Conservation (phyloP, 768 basidiomycete genomes). For the Hericium erinaceus region DNA sequence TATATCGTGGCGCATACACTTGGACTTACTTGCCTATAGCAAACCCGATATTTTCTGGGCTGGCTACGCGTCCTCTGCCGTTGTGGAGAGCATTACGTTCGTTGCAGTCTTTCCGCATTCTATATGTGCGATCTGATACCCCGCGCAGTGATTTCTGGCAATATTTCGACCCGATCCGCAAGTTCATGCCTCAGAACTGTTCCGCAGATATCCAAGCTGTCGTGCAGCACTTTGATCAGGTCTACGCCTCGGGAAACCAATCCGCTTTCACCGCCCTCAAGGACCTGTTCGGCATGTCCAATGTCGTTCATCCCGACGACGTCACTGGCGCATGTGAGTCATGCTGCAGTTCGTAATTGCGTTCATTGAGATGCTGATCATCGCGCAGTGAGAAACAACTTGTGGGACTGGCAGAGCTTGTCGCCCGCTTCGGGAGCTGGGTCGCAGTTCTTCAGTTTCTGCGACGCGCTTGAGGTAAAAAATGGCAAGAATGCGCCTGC, state of each 20-base stretch:
- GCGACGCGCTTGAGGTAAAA: slow-evolving; percentile 63
- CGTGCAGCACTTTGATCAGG: slow-evolving; percentile 49
- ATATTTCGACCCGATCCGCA: slow-evolving; percentile 65
- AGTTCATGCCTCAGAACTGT: slow-evolving; percentile 64
- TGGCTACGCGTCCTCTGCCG: slow-evolving; percentile 59
- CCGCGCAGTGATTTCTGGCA: slow-evolving; percentile 48
- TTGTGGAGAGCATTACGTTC: slow-evolving; percentile 48
- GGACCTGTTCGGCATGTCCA: slow-evolving; percentile 46
- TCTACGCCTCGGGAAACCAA: slow-evolving; percentile 36
- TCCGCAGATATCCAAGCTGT: slow-evolving; percentile 63
- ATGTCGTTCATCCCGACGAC: slow-evolving; percentile 54
- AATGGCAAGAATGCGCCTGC: slow-evolving; percentile 40
- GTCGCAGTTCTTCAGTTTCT: slow-evolving; percentile 45
- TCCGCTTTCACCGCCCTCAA: slow-evolving; percentile 48
- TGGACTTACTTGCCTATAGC: slow-evolving; percentile 20
- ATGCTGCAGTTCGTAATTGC: background rate
- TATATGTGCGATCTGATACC: background rate
- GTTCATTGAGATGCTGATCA: background rate
- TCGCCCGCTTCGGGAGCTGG: slow-evolving; percentile 39
- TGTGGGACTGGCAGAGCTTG: slow-evolving; percentile 63
- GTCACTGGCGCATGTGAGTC: slow-evolving; percentile 46
- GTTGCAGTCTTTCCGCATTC: background rate
- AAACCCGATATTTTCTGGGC: slow-evolving; percentile 52
- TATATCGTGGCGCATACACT: background rate
- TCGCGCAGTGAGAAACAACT: slow-evolving; percentile 31